Evolutionary conservation across 352 stramenopile species (phyloP).

Genomic region (Nothophytophthora sp.): DNA sequence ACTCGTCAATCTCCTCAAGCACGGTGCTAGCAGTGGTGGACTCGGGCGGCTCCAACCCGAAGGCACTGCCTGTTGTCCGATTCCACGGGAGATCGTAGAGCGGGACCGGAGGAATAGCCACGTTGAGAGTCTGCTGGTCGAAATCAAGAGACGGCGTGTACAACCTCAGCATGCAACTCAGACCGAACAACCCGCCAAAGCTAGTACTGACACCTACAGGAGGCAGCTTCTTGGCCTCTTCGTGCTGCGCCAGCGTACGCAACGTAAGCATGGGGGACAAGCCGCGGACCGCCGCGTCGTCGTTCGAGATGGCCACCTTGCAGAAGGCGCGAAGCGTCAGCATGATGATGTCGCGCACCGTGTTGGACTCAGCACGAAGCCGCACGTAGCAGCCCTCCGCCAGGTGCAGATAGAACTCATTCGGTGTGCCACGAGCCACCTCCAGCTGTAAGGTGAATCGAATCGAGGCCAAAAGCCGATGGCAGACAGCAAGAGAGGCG

Average conservation of each 20-base stretch:
- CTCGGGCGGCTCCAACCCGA: constrained; percentile 22
- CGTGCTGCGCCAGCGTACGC: constrained; percentile 50
- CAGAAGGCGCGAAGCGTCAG: constrained; percentile 80
- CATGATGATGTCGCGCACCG: constrained; percentile 81
- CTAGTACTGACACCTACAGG: constrained; percentile 48
- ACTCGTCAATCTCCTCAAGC: constrained; percentile 29
- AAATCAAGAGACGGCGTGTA: constrained; percentile 57
- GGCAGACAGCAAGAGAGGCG: constrained; percentile 13
- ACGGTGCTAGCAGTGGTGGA: constrained; percentile 24
- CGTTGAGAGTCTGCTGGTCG: constrained; percentile 37
- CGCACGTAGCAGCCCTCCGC: constrained; percentile 59
- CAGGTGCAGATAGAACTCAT: constrained; percentile 71
- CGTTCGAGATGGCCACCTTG: constrained; percentile 52
- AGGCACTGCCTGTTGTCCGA: constrained; percentile 30
- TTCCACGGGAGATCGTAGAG: constrained; percentile 70
- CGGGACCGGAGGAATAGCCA: constrained; percentile 19
- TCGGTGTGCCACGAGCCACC: constrained; percentile 51
- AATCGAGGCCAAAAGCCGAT: not conserved
- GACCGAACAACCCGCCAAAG: constrained; percentile 43
- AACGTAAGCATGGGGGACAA: constrained; percentile 72
- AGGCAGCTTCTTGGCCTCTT: constrained; percentile 41
- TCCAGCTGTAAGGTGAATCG: constrained; percentile 39
- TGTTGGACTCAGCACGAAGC: constrained; percentile 73
- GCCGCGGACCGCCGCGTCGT: constrained; percentile 47
- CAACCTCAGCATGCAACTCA: constrained; percentile 58